Evolutionary conservation across 2,329 filamentous ascomycete species (phyloP), one percentile per base, ranked within the genome.

Genomic region (Passalora sequoiae): DNA sequence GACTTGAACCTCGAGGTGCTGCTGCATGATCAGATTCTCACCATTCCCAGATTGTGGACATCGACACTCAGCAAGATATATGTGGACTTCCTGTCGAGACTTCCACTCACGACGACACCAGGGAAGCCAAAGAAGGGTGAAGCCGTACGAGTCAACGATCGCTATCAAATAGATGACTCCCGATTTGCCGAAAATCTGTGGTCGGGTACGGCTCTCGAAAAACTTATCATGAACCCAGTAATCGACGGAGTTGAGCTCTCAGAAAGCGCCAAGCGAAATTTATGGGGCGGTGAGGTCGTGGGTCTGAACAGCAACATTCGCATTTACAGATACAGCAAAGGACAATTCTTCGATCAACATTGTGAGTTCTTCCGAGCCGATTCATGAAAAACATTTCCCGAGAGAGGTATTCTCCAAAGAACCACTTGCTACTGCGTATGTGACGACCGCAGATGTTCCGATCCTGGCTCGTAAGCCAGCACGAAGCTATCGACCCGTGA

Each of bases 321-420:
- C 24, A 79, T 96, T 21, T 96, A 96, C 68, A 78, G 89, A 16
- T 96, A 96, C 65, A 78, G 76, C 1, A 78, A 83, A 53, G 87
- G 86, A 0, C 89, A 96, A 62, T 95, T 89, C 63, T 96, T 96
- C 63, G 89, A 89, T 60, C 83, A 86, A 57, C 91, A 96, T 64
- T 96, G 87, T 91, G 76, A 58, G 83, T 76, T 13, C n/a, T 13
- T n/a, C 13, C 22, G 5, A 7, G n/a, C n/a, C n/a, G n/a, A n/a
- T n/a, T n/a, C n/a, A n/a, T n/a, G n/a, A n/a, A n/a, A n/a, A n/a
- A n/a, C n/a, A n/a, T n/a, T n/a, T n/a, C n/a, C n/a, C n/a, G n/a
- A n/a, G n/a, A n/a, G n/a, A n/a, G n/a, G n/a, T n/a, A n/a, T n/a
- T n/a, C n/a, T n/a, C n/a, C n/a, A n/a, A n/a, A n/a, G n/a, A n/a